Evolutionary conservation across 768 basidiomycete genomes (phyloP).

Genomic region (Kwoniella bestiolae): DNA sequence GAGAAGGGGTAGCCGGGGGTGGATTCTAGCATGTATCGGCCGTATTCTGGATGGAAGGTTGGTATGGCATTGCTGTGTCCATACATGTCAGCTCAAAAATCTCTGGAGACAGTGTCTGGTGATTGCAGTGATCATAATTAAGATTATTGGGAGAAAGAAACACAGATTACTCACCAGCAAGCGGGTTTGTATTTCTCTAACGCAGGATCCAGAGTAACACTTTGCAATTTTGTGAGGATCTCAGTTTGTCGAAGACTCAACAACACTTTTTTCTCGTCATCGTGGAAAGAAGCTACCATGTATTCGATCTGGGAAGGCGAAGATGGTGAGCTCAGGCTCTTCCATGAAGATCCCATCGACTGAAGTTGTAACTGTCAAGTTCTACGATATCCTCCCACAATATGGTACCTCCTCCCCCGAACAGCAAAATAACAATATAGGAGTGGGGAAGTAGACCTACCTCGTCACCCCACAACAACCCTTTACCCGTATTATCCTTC

Average conservation of each 20-base stretch:
- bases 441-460: conserved; percentile 63
- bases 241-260: conserved; percentile 94
- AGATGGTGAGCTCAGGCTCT: neutral
- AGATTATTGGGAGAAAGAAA: neutral
- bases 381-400: no score
- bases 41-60: conserved; percentile 96
- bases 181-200: conserved; percentile 47
- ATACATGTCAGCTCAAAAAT: no score
- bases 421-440: no score
- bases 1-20: conserved; percentile 96
- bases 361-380: no score
- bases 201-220: conserved; percentile 69
- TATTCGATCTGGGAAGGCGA: conserved; percentile 77
- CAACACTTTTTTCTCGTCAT: conserved; percentile 75
- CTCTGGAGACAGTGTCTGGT: no score
- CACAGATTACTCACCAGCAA: conserved; percentile 36
- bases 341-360: no score
- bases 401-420: no score
- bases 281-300: conserved; percentile 86
- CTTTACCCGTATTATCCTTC: conserved; percentile 88
- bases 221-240: conserved; percentile 77
- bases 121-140: no score
- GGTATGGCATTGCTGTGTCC: conserved; percentile 76
- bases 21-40: conserved; percentile 97
- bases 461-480: conserved; percentile 98